Conservation (phyloP, 2,329 filamentous ascomycete species). For the Massarina eburnea region DNA sequence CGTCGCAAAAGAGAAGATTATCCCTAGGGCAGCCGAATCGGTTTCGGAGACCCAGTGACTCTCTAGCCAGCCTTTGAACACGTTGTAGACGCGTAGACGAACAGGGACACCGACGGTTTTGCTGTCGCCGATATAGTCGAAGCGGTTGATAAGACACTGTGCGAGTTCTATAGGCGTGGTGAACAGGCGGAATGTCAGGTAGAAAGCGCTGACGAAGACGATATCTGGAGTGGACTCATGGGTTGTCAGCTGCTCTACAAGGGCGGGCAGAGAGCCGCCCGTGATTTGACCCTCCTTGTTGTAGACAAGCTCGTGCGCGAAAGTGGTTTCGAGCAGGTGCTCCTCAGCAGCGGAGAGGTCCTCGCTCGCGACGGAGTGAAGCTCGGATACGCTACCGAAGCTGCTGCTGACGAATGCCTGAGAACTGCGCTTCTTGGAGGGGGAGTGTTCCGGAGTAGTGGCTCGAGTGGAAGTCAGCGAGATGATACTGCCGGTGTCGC, state of each 20-base stretch:
- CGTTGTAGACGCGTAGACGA: constrained; percentile 88
- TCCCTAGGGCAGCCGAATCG: constrained; percentile 72
- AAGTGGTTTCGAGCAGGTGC: constrained; percentile 87
- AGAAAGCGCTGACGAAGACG: constrained; percentile 91
- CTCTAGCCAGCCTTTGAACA: constrained; percentile 96
- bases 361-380: constrained; percentile 66
- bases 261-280: constrained; percentile 82
- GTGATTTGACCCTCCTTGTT: constrained; percentile 96
- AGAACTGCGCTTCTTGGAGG: constrained; percentile 56
- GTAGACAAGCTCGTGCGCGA: constrained; percentile 84
- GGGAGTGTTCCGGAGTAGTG: constrained; percentile 75
- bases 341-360: constrained; percentile 79
- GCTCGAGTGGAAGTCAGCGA: constrained; percentile 85
- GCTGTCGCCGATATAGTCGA: constrained; percentile 84
- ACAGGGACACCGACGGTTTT: constrained; percentile 76
- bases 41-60: constrained; percentile 87
- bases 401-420: constrained; percentile 63
- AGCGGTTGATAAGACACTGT: constrained; percentile 82
- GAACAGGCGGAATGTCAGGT: constrained; percentile 93
- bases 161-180: constrained; percentile 79
- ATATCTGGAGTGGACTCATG: constrained; percentile 91
- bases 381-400: constrained; percentile 64
- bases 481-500: constrained; percentile 77
- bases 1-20: constrained; percentile 80
- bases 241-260: constrained; percentile 92